Evolutionary conservation across 768 basidiomycete genomes (phyloP), one percentile per base, ranked within the genome.

Genomic region (Kwoniella shandongensis): DNA sequence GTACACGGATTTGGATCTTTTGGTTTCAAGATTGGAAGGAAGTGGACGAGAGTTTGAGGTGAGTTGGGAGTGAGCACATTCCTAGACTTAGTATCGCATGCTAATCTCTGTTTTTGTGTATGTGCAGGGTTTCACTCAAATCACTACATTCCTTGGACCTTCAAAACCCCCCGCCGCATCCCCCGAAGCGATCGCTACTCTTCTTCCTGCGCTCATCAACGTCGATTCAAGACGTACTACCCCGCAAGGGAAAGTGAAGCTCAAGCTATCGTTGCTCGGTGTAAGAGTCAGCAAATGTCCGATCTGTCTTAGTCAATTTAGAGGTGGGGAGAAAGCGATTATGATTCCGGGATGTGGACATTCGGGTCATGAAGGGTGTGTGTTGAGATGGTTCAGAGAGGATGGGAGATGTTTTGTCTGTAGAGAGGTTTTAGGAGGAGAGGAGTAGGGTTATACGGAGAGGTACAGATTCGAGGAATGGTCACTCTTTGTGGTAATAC

Each of bases 261-360:
- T 88, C 42, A 89, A 88, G 78, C 74, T 88, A 46, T 79, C 80
- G 7, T 71, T 89, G 47, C 76, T 87, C 18, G 88, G 85, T 36
- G 78, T 81, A 13, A 67, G 79, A 1, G 87, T 89, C 30, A 83
- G 86, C 61, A 83, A 83, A 67, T 90, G 88, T 74, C 82, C 84
- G 38, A 85, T 88, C 47, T 89, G 88, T 70, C 77, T 88, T 71
- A 81, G 80, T 44, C 85, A 85, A 76, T 89, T 88, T 77, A 84
- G 79, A 75, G 79, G 77, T 7, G 81, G 76, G 17, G 85, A 89
- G 56, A 63, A 67, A 54, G 86, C 81, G 13, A 81, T 81, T 30
- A 66, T 87, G 74, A 81, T 82, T 3, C 81, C 82, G 13, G 76
- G 69, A 18, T 89, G 88, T 72, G 79, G 78, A 60, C 88, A 89